Conservation (phyloP, 2,329 filamentous ascomycete genomes). For the Pseudocercospora fijiensis region DNA sequence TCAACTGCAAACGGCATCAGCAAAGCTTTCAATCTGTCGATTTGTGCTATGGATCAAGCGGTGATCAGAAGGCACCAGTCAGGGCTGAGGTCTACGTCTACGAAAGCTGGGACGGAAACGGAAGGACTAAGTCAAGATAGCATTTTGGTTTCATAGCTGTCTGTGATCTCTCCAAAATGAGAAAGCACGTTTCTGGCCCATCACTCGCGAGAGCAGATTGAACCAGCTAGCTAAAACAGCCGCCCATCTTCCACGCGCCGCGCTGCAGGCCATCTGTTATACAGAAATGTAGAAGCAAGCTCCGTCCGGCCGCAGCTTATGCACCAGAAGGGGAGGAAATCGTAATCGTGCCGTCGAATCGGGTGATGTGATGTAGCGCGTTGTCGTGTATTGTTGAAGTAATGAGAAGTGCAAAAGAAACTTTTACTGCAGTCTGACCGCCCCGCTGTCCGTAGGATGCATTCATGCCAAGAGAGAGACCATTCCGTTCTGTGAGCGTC, state of each 20-base stretch:
- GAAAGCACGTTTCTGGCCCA: conserved; percentile 4
- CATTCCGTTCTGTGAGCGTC: conserved; percentile 28
- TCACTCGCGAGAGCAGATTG: conserved; percentile 20
- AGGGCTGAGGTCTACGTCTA: background rate
- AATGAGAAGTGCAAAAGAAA: conserved; percentile 17
- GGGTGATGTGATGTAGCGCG: conserved; percentile 13
- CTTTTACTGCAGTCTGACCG: conserved; percentile 29
- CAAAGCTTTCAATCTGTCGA: background rate
- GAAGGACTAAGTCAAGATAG: background rate
- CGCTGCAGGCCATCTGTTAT: conserved; percentile 26
- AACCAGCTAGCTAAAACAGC: conserved; percentile 20
- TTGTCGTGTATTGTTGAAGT: conserved; percentile 17
- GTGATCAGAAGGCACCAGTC: background rate
- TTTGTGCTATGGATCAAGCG: background rate
- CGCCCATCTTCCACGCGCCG: conserved; percentile 23
- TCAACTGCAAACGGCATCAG: background rate
- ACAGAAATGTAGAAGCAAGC: conserved; percentile 23
- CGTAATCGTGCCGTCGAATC: conserved; percentile 11
- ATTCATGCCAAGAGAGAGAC: conserved; percentile 30
- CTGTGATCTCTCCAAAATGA: conserved; percentile 7
- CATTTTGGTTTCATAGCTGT: conserved; percentile 6
- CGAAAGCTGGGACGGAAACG: background rate
- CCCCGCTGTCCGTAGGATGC: conserved; percentile 25
- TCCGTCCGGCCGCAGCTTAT: conserved; percentile 20
- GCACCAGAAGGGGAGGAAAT: conserved; percentile 19